Percentiles rank a stretch among this genome's conserved stretches.
These are phyloP conservation scores for Sclerotinia sclerotiorum DNA, from an alignment of 2,329 filamentous ascomycete species.

Conservation along the genomic window DNA sequence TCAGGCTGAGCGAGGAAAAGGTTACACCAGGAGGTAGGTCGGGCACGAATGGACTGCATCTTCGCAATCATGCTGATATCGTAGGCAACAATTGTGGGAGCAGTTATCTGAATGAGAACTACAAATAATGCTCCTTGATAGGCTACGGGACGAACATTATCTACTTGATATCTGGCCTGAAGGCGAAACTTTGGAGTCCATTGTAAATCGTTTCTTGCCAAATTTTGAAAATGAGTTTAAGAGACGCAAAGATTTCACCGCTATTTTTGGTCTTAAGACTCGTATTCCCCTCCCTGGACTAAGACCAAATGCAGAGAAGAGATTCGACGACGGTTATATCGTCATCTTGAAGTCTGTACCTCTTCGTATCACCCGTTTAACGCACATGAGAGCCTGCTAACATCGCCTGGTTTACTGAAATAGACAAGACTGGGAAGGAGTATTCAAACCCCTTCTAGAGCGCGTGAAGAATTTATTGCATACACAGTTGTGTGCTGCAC, in stretches of 20 bases:
- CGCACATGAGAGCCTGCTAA: not conserved
- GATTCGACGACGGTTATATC: conserved; percentile 6
- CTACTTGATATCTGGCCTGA: conserved; percentile 1
- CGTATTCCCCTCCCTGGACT: conserved; percentile 4
- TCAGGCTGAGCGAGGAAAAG: conserved; percentile 33
- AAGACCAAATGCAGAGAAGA: not conserved
- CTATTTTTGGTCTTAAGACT: not conserved
- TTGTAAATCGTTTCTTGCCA: conserved; percentile 11
- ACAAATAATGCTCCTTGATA: conserved; percentile 4
- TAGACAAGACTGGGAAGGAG: conserved; percentile 28
- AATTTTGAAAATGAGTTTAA: conserved; percentile 17
- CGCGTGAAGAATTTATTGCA: conserved; percentile 23
- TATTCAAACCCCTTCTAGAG: conserved; percentile 27
- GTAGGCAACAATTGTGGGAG: conserved; percentile 25
- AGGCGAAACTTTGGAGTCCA: conserved; percentile 14
- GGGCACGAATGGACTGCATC: not conserved
- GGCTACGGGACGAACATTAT: conserved; percentile 15
- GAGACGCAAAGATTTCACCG: conserved; percentile 2
- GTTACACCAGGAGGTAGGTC: conserved; percentile 26
- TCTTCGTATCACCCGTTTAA: not conserved
- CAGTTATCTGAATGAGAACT: conserved; percentile 28
- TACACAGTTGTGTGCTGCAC: conserved; percentile 23
- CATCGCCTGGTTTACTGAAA: not conserved
- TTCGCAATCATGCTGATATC: not conserved
- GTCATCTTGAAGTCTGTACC: not conserved